Base-by-base conservation (phyloP, 495 filamentous ascomycete species). In the Schizothecium vesticola region DNA sequence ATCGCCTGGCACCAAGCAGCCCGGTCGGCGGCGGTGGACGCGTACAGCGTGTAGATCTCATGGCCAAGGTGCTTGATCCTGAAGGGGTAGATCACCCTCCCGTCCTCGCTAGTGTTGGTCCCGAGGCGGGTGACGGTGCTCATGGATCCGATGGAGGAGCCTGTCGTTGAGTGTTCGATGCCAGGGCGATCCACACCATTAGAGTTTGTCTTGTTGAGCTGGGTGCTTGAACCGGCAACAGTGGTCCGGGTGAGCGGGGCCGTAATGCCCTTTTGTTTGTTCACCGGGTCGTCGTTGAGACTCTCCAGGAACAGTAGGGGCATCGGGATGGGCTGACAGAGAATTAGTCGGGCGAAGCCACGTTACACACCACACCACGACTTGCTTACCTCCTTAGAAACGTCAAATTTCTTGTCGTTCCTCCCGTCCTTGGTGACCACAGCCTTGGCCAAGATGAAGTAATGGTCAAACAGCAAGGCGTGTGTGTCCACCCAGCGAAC, bases 11-110 rank as follows among this genome's bases (percentile, higher is more conserved):
- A 96, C 95, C 95, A 99, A 23, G 96, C 92, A 67, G 88, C 83
- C 60, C 95, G 86, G 69, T 88, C 90, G 66, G 88, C 84, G 2
- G 88, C 85, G 1, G 86, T 88, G 28, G 88, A 85, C 1, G 94
- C 93, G 71, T 95, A 98, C 3, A 99, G 85, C 3, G 90, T 96
- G 76, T 97, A 98, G 6, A 87, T 85, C 66, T 93, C 91, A 64
- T 93, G 89, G 9, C 95, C 95, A n/a, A 99, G 86, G 80, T 99
- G 96, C 77, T 97, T 97, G 76, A 99, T 89, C 69, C 89, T 89
- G 86, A 99, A 98, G 4, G 96, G 95, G 75, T 91, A 98, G 69
- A 98, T 84, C 55, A 96, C 88, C 76, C 88, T 93, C 67, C 94
- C 92, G 71, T 88, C 88, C 29, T 83, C 81, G 3, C 85, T 79